phyloP scores from a whole-genome alignment of 352 stramenopile genomes.

The Phytophthora niederhauseri region DNA sequence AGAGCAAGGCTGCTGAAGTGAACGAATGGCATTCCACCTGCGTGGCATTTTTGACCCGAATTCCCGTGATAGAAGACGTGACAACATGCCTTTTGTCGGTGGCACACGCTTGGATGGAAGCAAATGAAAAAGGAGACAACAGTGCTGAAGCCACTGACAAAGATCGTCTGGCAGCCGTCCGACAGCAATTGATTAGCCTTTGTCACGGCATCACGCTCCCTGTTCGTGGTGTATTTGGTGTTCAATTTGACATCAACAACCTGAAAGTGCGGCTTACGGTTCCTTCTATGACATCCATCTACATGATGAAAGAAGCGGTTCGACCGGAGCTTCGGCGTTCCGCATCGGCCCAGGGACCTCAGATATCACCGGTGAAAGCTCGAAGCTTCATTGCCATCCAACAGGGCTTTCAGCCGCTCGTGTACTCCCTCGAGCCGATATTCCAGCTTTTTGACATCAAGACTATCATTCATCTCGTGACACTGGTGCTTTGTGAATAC shows the following conservation, averaged over 20 bases:
- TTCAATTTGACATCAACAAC: conserved; percentile 53
- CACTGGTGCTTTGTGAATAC: conserved; percentile 80
- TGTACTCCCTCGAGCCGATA: conserved; percentile 71
- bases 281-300: conserved; percentile 64
- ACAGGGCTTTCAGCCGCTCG: conserved; percentile 63
- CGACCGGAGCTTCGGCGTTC: conserved; percentile 26
- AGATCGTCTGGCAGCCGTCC: conserved; percentile 21
- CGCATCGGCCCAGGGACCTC: conserved; percentile 19
- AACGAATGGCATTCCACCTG: conserved; percentile 70
- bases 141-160: neutral
- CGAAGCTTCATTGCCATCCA: conserved; percentile 57
- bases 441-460: conserved; percentile 83
- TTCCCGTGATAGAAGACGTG: conserved; percentile 67
- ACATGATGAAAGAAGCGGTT: conserved; percentile 32
- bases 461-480: conserved; percentile 68
- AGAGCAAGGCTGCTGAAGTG: conserved; percentile 12
- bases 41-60: conserved; percentile 72
- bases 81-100: conserved; percentile 61
- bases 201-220: conserved; percentile 65
- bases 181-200: conserved; percentile 51
- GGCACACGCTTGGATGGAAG: conserved; percentile 53
- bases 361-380: conserved; percentile 52
- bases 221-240: conserved; percentile 69
- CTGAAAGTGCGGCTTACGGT: conserved; percentile 51
- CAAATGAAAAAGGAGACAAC: conserved; percentile 10